Conservation (phyloP, 2,329 filamentous ascomycete species). For the Mollisiaceae sp. region DNA sequence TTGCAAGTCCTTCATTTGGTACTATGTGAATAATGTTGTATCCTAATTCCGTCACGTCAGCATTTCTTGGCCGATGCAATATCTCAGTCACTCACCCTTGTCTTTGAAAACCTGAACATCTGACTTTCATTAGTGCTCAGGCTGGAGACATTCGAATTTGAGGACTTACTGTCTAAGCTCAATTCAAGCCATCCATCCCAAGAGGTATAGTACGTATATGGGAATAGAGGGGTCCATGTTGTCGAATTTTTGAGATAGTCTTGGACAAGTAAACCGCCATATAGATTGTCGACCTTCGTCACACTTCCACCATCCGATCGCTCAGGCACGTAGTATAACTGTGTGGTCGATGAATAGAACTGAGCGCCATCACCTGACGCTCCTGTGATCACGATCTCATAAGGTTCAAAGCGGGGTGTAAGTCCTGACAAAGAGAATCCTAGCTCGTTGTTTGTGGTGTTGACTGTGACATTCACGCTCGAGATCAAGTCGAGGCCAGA, state of each 20-base stretch:
- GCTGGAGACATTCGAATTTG: neutral
- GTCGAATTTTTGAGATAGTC: conserved; percentile 38
- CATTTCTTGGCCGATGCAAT: neutral
- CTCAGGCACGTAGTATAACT: conserved; percentile 47
- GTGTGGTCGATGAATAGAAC: conserved; percentile 44
- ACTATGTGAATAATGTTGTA: conserved; percentile 37
- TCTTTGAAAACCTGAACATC: conserved; percentile 44
- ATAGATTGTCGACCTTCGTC: conserved; percentile 50
- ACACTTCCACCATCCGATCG: conserved; percentile 50
- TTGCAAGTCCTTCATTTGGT: conserved; percentile 43
- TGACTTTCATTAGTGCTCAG: neutral
- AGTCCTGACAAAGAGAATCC: conserved; percentile 42
- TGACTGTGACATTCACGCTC: conserved; percentile 41
- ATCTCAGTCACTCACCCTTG: conserved; percentile 13
- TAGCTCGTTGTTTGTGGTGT: conserved; percentile 45
- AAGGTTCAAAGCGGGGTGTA: conserved; percentile 41
- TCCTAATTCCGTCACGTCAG: neutral
- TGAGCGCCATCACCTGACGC: conserved; percentile 39
- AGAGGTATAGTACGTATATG: conserved; percentile 51
- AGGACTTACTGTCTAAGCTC: conserved; percentile 40
- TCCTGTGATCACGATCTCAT: conserved; percentile 45
- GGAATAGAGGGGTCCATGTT: conserved; percentile 45
- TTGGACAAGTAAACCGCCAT: conserved; percentile 49
- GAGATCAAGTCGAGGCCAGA: conserved; percentile 35
- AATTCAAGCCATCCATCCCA: conserved; percentile 46